phyloP scores from a whole-genome alignment of 805 yeast species.

The Spencermartinsiella europaea region DNA sequence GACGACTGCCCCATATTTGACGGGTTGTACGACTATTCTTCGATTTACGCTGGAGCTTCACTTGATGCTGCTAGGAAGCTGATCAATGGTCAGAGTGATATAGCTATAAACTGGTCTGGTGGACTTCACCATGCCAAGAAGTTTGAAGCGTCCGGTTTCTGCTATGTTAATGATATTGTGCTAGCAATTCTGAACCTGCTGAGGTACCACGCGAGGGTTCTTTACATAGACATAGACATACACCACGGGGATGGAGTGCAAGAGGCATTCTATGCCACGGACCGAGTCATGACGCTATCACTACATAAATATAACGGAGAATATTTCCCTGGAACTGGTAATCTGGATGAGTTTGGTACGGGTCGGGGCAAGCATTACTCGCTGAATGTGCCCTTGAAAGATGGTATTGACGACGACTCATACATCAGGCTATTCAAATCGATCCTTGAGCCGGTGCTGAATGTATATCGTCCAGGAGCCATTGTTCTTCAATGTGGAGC shows the following conservation, averaged over 20 bases:
- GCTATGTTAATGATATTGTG: conserved; percentile 87
- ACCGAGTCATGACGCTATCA: conserved; percentile 84
- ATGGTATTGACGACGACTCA: conserved; percentile 90
- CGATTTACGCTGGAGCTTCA: conserved; percentile 83
- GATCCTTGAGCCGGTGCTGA: conserved; percentile 82
- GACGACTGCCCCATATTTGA: conserved; percentile 95
- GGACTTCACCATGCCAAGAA: conserved; percentile 93
- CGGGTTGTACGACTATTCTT: conserved; percentile 87
- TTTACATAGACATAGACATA: conserved; percentile 84
- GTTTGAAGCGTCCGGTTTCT: conserved; percentile 84
- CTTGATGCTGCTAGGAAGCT: conserved; percentile 85
- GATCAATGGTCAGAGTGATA: conserved; percentile 76
- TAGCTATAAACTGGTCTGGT: conserved; percentile 91
- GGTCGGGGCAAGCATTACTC: conserved; percentile 80
- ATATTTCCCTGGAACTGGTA: conserved; percentile 92
- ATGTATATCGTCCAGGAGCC: conserved; percentile 87
- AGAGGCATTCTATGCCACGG: conserved; percentile 89
- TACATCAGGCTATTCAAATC: conserved; percentile 58
- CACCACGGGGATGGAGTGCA: conserved; percentile 97
- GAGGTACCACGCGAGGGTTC: conserved; percentile 77
- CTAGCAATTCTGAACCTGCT: conserved; percentile 74
- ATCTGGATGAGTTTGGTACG: conserved; percentile 75
- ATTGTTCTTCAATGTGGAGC: conserved; percentile 99
- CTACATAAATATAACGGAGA: conserved; percentile 88
- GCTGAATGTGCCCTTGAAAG: conserved; percentile 80